These are phyloP conservation scores for Trichoderma sp. DNA, from an alignment of 2,329 filamentous ascomycete species.

Conservation along the genomic window DNA sequence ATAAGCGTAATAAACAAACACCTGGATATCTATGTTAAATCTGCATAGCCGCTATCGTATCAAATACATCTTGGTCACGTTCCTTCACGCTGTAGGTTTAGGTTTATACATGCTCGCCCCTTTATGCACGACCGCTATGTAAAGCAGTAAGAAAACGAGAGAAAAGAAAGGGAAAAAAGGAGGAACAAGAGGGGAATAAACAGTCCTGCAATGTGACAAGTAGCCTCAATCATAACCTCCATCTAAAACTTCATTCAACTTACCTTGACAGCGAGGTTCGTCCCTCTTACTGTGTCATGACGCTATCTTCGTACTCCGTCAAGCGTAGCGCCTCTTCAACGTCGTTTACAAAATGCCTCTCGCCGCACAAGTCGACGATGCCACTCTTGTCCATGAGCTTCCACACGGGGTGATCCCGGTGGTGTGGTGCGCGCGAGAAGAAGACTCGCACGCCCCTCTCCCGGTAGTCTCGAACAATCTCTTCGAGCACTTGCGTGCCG, in stretches of 20 bases:
- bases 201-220: background rate
- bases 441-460: constrained; percentile 75
- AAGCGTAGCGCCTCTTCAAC: constrained; percentile 82
- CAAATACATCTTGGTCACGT: constrained; percentile 17
- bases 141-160: constrained; percentile 2
- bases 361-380: constrained; percentile 79
- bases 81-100: constrained; percentile 13
- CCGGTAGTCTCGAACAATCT: constrained; percentile 84
- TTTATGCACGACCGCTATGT: constrained; percentile 19
- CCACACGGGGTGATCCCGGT: constrained; percentile 61
- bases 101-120: constrained; percentile 17
- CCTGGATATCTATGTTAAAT: constrained; percentile 16
- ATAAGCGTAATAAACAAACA: constrained; percentile 10
- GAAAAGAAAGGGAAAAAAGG: background rate
- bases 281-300: constrained; percentile 26
- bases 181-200: background rate
- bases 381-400: constrained; percentile 74
- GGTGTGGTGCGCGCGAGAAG: constrained; percentile 61
- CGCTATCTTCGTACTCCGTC: constrained; percentile 69
- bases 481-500: constrained; percentile 84
- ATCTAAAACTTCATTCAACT: constrained; percentile 1
- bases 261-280: background rate
- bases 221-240: constrained; percentile 2
- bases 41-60: constrained; percentile 15
- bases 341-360: constrained; percentile 74